Conservation (phyloP, 2,329 filamentous ascomycete species). For the Fusarium irregulare region DNA sequence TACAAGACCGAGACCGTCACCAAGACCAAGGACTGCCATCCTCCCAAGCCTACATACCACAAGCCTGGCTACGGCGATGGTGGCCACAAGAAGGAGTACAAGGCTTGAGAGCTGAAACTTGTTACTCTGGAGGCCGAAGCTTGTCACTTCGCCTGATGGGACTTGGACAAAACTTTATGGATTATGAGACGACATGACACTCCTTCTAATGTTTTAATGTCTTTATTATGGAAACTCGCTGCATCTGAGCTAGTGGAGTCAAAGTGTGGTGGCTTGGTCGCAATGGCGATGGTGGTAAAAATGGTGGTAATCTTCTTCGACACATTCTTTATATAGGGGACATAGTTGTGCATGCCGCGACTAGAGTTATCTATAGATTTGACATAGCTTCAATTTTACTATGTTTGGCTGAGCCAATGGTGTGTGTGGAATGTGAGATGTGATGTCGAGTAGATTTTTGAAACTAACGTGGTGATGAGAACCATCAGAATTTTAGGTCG, state of each 20-base stretch:
- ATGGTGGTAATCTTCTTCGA: conserved; percentile 26
- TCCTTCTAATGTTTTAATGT: conserved; percentile 23
- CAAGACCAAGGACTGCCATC: neutral
- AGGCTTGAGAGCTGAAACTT: conserved; percentile 4
- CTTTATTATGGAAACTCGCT: conserved; percentile 2
- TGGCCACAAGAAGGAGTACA: conserved; percentile 18
- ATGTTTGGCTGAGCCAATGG: neutral
- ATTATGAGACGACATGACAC: conserved; percentile 7
- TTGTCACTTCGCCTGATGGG: neutral
- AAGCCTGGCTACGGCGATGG: conserved; percentile 8
- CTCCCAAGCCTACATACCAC: conserved; percentile 9
- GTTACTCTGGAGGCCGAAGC: neutral
- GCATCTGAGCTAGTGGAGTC: neutral
- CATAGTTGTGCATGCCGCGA: conserved; percentile 22
- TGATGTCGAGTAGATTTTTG: accelerated
- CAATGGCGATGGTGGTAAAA: neutral
- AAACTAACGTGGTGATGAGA: neutral
- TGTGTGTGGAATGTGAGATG: accelerated
- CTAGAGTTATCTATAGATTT: conserved; percentile 26
- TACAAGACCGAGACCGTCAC: conserved; percentile 4
- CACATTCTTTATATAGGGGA: conserved; percentile 35
- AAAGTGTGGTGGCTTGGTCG: neutral
- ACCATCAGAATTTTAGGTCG: neutral
- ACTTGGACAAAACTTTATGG: neutral
- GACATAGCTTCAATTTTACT: conserved; percentile 1